These are phyloP conservation scores for Aspergillus awamori DNA, from an alignment of 2,329 filamentous ascomycete genomes.

Conservation along the genomic window DNA sequence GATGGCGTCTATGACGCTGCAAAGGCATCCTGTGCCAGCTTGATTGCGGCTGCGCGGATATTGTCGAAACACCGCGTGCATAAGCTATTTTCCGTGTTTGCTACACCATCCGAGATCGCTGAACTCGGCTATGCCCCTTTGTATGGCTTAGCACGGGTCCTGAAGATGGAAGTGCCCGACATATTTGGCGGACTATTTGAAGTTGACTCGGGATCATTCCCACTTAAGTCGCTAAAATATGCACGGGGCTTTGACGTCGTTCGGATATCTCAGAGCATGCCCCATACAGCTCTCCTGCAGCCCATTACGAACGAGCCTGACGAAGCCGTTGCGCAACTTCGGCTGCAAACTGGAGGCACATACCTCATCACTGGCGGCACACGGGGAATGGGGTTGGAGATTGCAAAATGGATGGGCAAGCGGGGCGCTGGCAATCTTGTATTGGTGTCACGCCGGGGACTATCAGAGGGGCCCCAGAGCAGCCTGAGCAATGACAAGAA, in stretches of 20 bases:
- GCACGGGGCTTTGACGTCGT: conserved; percentile 43
- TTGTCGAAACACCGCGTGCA: no score
- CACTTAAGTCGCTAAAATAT: conserved; percentile 42
- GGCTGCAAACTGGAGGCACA: conserved; percentile 33
- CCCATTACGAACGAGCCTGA: not conserved
- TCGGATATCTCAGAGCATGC: conserved; percentile 43
- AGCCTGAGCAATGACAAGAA: conserved; percentile 28
- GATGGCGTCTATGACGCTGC: no score
- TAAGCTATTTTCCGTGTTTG: no score
- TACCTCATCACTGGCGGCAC: conserved; percentile 50
- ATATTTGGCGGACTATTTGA: conserved; percentile 35
- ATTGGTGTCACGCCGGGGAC: conserved; percentile 41
- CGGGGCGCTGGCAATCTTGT: conserved; percentile 49
- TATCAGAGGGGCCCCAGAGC: conserved; percentile 41
- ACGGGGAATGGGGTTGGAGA: conserved; percentile 45
- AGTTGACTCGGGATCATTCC: conserved; percentile 34
- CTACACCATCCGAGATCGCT: no score
- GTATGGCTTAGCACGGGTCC: no score
- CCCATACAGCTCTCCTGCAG: conserved; percentile 37
- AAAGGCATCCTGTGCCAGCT: no score
- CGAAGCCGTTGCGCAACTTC: not conserved
- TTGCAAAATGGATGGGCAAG: conserved; percentile 41
- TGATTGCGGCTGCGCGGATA: no score
- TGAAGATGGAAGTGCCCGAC: no score
- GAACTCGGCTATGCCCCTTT: no score